phyloP scores from a whole-genome alignment of 108 stramenopile genomes.

The Aureococcus anophagefferens region DNA sequence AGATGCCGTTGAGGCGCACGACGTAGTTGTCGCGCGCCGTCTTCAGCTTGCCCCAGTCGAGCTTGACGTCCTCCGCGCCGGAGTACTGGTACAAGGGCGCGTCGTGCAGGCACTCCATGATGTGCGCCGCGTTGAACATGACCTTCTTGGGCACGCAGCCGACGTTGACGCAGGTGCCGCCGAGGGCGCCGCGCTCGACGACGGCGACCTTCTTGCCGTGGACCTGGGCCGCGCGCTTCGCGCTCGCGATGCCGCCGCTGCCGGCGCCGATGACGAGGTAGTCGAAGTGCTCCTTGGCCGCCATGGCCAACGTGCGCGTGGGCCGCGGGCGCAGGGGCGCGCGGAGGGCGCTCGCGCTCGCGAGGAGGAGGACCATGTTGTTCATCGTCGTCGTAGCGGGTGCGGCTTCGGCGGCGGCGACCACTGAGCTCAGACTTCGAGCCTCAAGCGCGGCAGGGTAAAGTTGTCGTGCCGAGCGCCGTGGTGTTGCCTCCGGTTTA shows the following conservation, averaged over 20 bases:
- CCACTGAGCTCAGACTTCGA: no score
- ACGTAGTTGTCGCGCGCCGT: slow-evolving; percentile 15
- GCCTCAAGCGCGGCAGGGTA: no score
- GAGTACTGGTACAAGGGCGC: slow-evolving; percentile 53
- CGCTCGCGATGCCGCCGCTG: slow-evolving; percentile 60
- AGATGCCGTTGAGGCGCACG: slow-evolving; percentile 72
- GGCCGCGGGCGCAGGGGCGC: no score
- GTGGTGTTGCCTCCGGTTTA: no score
- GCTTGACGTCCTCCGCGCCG: slow-evolving; percentile 20
- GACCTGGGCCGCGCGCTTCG: slow-evolving; percentile 24
- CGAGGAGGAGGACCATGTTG: no score
- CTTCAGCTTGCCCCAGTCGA: slow-evolving; percentile 70
- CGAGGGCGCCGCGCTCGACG: slow-evolving; percentile 65
- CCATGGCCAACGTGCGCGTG: no score
- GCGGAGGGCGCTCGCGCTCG: no score
- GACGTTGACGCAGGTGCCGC: slow-evolving; percentile 94
- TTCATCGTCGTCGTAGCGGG: no score
- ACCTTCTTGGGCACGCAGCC: slow-evolving; percentile 93
- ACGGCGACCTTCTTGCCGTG: slow-evolving; percentile 49
- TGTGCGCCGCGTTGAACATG: slow-evolving; percentile 73
- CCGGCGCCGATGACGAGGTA: slow-evolving; percentile 69
- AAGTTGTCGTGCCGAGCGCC: no score
- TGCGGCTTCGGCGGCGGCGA: no score
- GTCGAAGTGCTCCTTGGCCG: no score
- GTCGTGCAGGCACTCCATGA: slow-evolving; percentile 61